Conservation (phyloP, 805 yeast species). For the Wilhelminamyces savonicus region DNA sequence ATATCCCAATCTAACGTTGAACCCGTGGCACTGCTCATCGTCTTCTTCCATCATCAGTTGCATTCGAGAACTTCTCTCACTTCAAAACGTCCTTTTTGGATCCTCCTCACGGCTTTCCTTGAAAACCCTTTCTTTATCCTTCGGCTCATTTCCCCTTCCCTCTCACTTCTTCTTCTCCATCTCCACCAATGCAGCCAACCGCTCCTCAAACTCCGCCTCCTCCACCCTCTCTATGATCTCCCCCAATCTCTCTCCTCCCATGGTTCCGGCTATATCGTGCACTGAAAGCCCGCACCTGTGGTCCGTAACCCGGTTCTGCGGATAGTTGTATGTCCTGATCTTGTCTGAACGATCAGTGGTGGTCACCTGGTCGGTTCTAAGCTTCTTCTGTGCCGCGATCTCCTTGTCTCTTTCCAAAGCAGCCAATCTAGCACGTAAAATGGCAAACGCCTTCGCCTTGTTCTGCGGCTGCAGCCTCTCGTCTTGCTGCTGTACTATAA, state of each 20-base stretch:
- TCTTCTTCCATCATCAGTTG: too few relatives aligned
- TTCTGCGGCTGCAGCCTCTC: conserved; percentile 14
- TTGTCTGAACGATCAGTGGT: conserved; percentile 90
- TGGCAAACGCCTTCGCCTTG: conserved; percentile 20
- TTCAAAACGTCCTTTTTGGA: too few relatives aligned
- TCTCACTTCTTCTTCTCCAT: too few relatives aligned
- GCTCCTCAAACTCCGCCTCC: conserved; percentile 30
- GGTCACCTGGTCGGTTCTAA: conserved; percentile 77
- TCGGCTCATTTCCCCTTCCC: too few relatives aligned
- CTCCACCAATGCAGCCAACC: conserved; percentile 19
- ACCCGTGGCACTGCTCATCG: too few relatives aligned
- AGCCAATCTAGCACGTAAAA: conserved; percentile 78
- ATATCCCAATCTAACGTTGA: too few relatives aligned
- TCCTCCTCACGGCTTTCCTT: too few relatives aligned
- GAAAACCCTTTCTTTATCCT: too few relatives aligned
- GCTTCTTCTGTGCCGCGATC: conserved; percentile 56
- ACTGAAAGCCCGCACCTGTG: conserved; percentile 80
- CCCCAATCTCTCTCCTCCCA: conserved; percentile 28
- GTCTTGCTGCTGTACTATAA: conserved; percentile 80
- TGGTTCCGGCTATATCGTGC: conserved; percentile 56
- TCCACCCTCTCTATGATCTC: conserved; percentile 33
- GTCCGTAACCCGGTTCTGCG: conserved; percentile 90
- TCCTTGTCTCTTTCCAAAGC: conserved; percentile 66
- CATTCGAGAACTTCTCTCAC: too few relatives aligned
- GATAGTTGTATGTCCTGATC: conserved; percentile 87